Base-by-base conservation (phyloP, 2,329 filamentous ascomycete genomes). In the Aspergillus japonicus region DNA sequence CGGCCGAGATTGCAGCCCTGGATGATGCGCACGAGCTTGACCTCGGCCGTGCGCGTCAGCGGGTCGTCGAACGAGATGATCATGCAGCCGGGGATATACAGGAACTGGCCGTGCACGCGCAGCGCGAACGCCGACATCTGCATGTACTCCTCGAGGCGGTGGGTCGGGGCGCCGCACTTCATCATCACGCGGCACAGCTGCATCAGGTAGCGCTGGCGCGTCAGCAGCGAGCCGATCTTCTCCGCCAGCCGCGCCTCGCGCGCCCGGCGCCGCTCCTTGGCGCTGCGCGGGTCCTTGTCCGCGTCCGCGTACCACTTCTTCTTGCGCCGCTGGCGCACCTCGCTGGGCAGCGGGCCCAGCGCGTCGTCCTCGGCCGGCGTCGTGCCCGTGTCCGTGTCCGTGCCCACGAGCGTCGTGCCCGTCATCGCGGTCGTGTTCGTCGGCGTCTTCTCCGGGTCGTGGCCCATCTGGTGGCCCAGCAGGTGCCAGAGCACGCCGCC, bases 111-210 rank as follows among this genome's bases (percentile, higher is more conserved):
- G 64, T 96, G 89, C 24, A 96, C 93, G 74, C 92, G 90, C 26
- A 96, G 83, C 2, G 94, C 90, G 14, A 90, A 84, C 1, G 92
- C 89, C 5, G 90, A 91, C 89, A 93, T 96, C 65, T 84, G 87
- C 85, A 96, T 87, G 74, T 96, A 96, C 71, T 96, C 78, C 75
- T 96, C 93, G 11, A 96, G 81, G n/a, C 93, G 87, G 77, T 97
- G 93, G 0, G 92, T 96, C 1, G 93, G 93, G 0, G 93, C 93
- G 24, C 93, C 93, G 65, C 90, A 96, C 70, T 87, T 83, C 92
- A 97, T 96, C 57, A 96, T 78, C 0, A 91, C 90, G 47, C 87
- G 86, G 71, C 92, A 96, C 44, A 97, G 83, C 75, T 91, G 92
- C 61, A 93, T 83, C 14, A 97, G 83, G 72, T 96, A 96, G 50